These are phyloP conservation scores for Camillea tinctor DNA, from an alignment of 2,329 filamentous ascomycete species.

Conservation along the genomic window DNA sequence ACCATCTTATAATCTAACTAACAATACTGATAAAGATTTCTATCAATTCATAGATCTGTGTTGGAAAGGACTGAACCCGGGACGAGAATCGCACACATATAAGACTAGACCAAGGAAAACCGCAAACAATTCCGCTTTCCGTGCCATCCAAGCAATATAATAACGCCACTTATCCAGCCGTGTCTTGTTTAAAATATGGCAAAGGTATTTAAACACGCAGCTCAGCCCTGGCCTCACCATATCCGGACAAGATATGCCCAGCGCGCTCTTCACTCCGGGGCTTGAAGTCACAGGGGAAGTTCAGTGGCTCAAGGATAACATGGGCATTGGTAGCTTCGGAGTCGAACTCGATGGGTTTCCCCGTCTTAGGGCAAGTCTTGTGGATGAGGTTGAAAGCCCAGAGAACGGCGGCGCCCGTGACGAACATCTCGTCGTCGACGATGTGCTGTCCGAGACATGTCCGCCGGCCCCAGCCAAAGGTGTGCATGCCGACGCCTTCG, in stretches of 20 bases:
- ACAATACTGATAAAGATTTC: no score
- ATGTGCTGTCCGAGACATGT: constrained; percentile 62
- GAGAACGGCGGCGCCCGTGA: constrained; percentile 45
- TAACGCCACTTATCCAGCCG: no score
- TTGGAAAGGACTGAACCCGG: no score
- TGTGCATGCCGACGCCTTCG: constrained; percentile 57
- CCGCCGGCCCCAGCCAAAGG: constrained; percentile 63
- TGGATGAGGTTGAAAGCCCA: constrained; percentile 48
- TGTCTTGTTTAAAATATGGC: no score
- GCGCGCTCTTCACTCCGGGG: constrained; percentile 41
- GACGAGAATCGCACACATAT: no score
- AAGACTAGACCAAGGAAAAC: no score
- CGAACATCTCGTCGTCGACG: constrained; percentile 58
- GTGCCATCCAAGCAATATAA: no score
- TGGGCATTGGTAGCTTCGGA: constrained; percentile 51
- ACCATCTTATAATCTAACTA: no score
- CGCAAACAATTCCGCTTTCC: no score
- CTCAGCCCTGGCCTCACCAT: constrained; percentile 32
- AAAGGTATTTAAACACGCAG: constrained; percentile 27
- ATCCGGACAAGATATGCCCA: constrained; percentile 37
- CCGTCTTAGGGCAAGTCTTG: constrained; percentile 42
- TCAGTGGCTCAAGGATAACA: constrained; percentile 51
- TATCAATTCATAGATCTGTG: no score
- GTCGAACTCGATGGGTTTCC: constrained; percentile 43
- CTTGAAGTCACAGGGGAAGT: constrained; percentile 46